A percentile compares a stretch with the other conserved stretches of the same genome.
phyloP scores from a whole-genome alignment of 257 asterid species.

The Solanum rostratum region DNA sequence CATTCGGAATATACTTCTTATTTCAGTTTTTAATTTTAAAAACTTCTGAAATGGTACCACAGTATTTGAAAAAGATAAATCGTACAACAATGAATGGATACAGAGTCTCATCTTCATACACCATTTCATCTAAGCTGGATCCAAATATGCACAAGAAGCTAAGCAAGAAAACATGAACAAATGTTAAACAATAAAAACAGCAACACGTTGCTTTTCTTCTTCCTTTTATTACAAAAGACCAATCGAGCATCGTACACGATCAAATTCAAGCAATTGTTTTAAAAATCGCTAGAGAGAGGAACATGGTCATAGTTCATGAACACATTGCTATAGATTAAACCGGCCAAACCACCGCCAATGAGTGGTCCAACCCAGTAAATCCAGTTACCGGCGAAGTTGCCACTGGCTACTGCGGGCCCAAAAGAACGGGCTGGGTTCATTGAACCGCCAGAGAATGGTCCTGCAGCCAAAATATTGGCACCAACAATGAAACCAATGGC shows the following conservation, averaged over 20 bases:
- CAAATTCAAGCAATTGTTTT: neutral
- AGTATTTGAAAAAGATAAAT: neutral
- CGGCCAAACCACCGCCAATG: conserved; percentile 80
- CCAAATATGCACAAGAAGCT: neutral
- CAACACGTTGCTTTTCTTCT: neutral
- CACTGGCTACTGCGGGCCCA: conserved; percentile 71
- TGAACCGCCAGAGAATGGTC: conserved; percentile 93
- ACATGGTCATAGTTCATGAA: conserved; percentile 42
- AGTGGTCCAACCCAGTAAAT: conserved; percentile 92
- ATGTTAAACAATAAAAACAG: neutral
- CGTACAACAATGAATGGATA: too few relatives aligned
- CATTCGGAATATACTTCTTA: too few relatives aligned
- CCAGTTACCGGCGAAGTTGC: conserved; percentile 54
- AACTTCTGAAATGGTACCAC: too few relatives aligned
- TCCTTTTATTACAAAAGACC: neutral
- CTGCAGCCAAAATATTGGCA: conserved; percentile 87
- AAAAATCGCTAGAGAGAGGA: conserved; percentile 42
- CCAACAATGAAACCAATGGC: conserved; percentile 91
- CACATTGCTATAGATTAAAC: conserved; percentile 43
- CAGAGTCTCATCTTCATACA: neutral
- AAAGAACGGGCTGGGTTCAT: conserved; percentile 95
- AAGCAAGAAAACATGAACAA: neutral
- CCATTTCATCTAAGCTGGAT: neutral
- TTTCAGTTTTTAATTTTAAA: too few relatives aligned
- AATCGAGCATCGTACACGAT: neutral